phyloP scores from a whole-genome alignment of 2,329 filamentous ascomycete species.

The Pezicula radicicola region DNA sequence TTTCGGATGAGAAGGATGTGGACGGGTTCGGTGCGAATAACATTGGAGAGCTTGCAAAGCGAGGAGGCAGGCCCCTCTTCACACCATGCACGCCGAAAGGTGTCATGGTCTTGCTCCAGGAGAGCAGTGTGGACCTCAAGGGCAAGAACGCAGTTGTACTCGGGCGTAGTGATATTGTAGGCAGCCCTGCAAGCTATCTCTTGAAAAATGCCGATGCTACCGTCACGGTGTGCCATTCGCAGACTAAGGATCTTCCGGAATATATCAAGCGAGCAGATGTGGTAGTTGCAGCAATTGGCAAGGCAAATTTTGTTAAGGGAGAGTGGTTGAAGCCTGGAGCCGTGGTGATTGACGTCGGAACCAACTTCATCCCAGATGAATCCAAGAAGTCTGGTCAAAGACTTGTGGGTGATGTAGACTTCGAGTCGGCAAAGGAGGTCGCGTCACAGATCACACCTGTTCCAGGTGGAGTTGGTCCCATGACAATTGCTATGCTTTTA shows the following conservation, averaged over 20 bases:
- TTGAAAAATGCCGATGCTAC: conserved; percentile 95
- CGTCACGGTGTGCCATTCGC: conserved; percentile 93
- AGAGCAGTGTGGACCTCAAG: conserved; percentile 75
- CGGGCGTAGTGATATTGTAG: conserved; percentile 94
- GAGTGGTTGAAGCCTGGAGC: conserved; percentile 93
- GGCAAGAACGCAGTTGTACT: conserved; percentile 95
- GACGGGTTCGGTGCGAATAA: conserved; percentile 94
- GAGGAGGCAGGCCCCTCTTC: conserved; percentile 85
- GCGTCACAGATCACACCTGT: conserved; percentile 95
- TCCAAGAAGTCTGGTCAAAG: conserved; percentile 90
- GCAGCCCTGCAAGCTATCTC: conserved; percentile 93
- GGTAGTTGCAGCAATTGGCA: conserved; percentile 86
- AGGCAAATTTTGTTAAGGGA: conserved; percentile 84
- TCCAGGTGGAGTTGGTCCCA: conserved; percentile 93
- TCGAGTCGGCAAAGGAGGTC: conserved; percentile 76
- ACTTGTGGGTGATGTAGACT: conserved; percentile 94
- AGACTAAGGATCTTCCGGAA: conserved; percentile 69
- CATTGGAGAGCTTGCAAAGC: conserved; percentile 95
- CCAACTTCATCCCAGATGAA: conserved; percentile 87
- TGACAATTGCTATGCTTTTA: conserved; percentile 98
- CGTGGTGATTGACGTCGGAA: conserved; percentile 97
- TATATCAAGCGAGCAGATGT: conserved; percentile 84
- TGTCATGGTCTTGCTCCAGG: conserved; percentile 87
- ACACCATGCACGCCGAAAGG: conserved; percentile 95
- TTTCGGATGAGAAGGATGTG: conserved; percentile 93